Evolutionary conservation across 225 moss, liverwort and hornwort species (phyloP).

Genomic region (Anthoceros angustus): DNA sequence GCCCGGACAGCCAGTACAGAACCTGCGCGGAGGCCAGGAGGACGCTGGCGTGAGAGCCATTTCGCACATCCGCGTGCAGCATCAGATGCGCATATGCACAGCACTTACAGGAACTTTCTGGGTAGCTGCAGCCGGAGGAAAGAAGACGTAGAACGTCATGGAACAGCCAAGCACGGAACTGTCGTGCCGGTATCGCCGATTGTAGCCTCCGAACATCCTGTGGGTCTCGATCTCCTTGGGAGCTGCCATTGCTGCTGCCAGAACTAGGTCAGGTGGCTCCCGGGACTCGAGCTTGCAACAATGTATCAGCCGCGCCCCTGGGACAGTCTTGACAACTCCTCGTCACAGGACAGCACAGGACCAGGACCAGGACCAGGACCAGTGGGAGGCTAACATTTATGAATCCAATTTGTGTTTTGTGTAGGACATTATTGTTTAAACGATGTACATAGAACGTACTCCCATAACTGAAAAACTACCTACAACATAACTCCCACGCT

Average conservation of each 20-base stretch:
- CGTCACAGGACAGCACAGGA: no score
- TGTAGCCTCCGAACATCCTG: slow-evolving; percentile 81
- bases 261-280: no score
- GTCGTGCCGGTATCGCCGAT: slow-evolving; percentile 73
- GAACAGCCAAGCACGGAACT: slow-evolving; percentile 53
- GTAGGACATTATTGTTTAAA: no score
- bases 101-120: slow-evolving; percentile 42
- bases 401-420: no score
- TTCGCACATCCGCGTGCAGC: not conserved
- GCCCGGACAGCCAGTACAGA: slow-evolving; percentile 70
- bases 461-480: no score
- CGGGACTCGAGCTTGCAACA: no score
- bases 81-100: not conserved
- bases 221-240: slow-evolving; percentile 45
- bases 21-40: slow-evolving; percentile 21
- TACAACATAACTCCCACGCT: no score
- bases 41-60: not conserved
- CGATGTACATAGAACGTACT: no score
- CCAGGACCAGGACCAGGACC: no score
- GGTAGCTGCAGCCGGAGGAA: slow-evolving; percentile 51
- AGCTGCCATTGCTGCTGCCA: slow-evolving; percentile 27
- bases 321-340: no score
- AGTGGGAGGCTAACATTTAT: no score
- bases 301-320: no score
- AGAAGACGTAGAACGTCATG: slow-evolving; percentile 72